Base-by-base conservation (phyloP, 2,329 filamentous ascomycete genomes). In the Fusarium cyanostomum region DNA sequence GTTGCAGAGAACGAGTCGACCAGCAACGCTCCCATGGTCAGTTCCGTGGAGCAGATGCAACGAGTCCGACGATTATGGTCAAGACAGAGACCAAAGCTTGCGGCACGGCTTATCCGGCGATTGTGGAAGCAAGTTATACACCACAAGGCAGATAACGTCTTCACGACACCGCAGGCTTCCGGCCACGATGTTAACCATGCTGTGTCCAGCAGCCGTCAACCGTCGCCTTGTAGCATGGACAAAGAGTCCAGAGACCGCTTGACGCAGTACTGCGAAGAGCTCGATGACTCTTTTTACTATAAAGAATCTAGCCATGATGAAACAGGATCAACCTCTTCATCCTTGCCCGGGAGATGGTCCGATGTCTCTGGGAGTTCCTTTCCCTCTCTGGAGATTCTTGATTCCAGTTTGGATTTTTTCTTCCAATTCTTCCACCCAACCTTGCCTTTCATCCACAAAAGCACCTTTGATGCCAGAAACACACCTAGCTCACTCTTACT, bases 401-500 rank as follows among this genome's bases (percentile, higher is more conserved):
- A 59, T n/a, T 59, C 56, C 2, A 45, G 56, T 6, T 26, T 59
- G 9, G 56, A 59, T n/a, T 59, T 59, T 13, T 59, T 50, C 43
- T 59, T 59, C 8, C 51, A 56, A 3, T 56, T 59, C n/a, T 59
- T 59, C 7, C 56, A 59, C n/a, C 56, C 56, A 1, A 43, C 50
- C 6, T 26, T 59, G 7, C 56, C 56, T 7, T 34, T 59, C 9
- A 50, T 59, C 31, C 56, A 59, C 27, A 59, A 34, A 12, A 59
- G 52, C 16, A 59, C 52, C 2, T 59, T 59, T 35, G 28, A 56
- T 18, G 51, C 27, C 3, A 28, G 27, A 56, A 44, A 39, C 8
- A 50, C 39, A 2, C 52, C 43, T 7, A 59, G 38, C 12, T 8
- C 56, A 4, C 38, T 59, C 2, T 31, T 59, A n/a, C 44, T 59